Evolutionary conservation across 176 grass and related monocot genomes (phyloP).

Genomic region (Juncus inflexus): DNA sequence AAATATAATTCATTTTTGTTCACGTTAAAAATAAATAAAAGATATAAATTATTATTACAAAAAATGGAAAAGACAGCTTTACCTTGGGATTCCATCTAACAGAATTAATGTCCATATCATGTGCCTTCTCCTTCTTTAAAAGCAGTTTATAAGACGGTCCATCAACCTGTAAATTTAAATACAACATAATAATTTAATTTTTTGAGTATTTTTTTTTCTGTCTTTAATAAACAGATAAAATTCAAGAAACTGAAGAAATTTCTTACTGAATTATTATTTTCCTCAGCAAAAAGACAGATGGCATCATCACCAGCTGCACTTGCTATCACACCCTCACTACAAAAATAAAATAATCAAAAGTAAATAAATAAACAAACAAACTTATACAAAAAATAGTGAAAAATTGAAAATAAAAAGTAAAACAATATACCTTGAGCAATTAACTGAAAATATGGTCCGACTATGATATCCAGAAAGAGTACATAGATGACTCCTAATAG

Average conservation of each 20-base stretch:
- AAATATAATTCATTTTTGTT: background rate
- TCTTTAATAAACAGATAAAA: slow-evolving; percentile 18
- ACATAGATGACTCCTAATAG: slow-evolving; percentile 70
- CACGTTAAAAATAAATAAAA: background rate
- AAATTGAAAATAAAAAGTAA: background rate
- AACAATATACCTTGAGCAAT: slow-evolving; percentile 86
- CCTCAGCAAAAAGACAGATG: slow-evolving; percentile 68
- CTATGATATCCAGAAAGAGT: slow-evolving; percentile 83
- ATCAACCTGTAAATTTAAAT: slow-evolving; percentile 50
- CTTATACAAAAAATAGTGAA: slow-evolving; percentile 12
- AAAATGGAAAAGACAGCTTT: slow-evolving; percentile 4
- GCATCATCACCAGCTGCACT: slow-evolving; percentile 78
- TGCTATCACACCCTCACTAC: slow-evolving; percentile 74
- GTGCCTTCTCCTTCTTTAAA: slow-evolving; percentile 86
- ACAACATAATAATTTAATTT: background rate
- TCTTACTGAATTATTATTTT: slow-evolving; percentile 53
- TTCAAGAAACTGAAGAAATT: background rate
- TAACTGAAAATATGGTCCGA: slow-evolving; percentile 80
- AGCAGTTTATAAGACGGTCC: slow-evolving; percentile 58
- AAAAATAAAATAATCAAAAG: slow-evolving; percentile 15
- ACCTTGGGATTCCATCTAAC: slow-evolving; percentile 94
- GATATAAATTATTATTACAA: background rate
- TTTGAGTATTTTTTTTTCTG: background rate
- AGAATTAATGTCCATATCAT: slow-evolving; percentile 96
- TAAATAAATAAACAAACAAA: slow-evolving; percentile 27